These are phyloP conservation scores for Psilocybe cubensis DNA, from an alignment of 768 basidiomycete genomes.

Conservation along the genomic window DNA sequence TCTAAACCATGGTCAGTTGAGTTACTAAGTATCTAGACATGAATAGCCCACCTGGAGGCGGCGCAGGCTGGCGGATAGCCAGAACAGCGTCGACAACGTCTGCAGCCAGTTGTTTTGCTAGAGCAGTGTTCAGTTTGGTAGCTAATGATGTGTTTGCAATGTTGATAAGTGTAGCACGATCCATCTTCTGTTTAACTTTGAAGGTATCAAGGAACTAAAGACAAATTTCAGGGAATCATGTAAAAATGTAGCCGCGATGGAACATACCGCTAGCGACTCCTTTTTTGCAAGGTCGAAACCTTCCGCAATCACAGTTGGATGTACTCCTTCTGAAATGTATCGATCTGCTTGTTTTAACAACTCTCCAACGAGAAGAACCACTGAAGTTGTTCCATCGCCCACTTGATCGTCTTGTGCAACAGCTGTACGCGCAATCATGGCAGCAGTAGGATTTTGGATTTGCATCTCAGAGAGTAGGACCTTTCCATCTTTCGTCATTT, in stretches of 20 bases:
- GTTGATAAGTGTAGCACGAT: constrained; percentile 89
- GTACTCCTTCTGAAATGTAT: constrained; percentile 97
- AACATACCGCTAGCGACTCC: constrained; percentile 80
- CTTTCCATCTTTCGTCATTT: constrained; percentile 99
- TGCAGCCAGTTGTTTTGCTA: constrained; percentile 88
- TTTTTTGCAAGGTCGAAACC: constrained; percentile 99
- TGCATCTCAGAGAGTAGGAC: constrained; percentile 99
- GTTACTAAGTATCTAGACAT: constrained; percentile 12
- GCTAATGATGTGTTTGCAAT: constrained; percentile 95
- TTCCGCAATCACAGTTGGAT: constrained; percentile 93
- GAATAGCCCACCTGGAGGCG: constrained; percentile 52
- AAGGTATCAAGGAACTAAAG: constrained; percentile 90
- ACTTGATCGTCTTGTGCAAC: constrained; percentile 99
- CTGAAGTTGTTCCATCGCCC: constrained; percentile 97
- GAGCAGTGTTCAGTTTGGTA: constrained; percentile 82
- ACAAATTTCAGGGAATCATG: constrained; percentile 1
- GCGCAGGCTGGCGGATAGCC: constrained; percentile 76
- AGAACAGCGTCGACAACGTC: constrained; percentile 96
- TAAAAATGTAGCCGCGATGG: constrained; percentile 2
- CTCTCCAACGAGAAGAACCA: constrained; percentile 94
- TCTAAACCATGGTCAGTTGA: constrained; percentile 39
- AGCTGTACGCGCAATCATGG: constrained; percentile 98
- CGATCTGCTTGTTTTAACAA: constrained; percentile 97
- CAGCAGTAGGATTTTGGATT: constrained; percentile 98
- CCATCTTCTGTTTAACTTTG: constrained; percentile 76